Evolutionary conservation across 2,329 filamentous ascomycete genomes (phyloP).

Genomic region (Madurella fahalii): DNA sequence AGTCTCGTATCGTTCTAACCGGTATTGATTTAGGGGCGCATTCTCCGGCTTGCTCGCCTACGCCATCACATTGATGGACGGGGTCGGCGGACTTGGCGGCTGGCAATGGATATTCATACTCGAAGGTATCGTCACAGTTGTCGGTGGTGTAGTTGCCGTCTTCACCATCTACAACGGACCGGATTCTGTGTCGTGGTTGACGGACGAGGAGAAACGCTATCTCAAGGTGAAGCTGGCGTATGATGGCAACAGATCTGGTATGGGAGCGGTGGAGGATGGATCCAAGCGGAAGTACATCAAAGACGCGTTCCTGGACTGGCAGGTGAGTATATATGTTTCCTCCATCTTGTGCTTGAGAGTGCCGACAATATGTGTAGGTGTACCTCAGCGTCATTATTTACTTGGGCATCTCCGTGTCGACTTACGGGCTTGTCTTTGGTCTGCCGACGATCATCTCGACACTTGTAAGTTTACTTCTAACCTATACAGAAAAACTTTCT

Average conservation of each 20-base stretch:
- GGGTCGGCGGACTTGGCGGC: slow-evolving; percentile 51
- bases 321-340: not conserved
- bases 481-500: not conserved
- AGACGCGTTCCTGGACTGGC: slow-evolving; percentile 5
- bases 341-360: too few relatives aligned
- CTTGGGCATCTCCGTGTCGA: slow-evolving; percentile 7
- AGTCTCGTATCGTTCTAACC: not conserved
- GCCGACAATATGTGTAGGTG: not conserved
- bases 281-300: slow-evolving; percentile 23
- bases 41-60: slow-evolving; percentile 72
- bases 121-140: slow-evolving; percentile 65
- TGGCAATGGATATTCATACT: slow-evolving; percentile 67
- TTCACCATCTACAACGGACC: slow-evolving; percentile 69
- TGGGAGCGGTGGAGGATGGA: not conserved
- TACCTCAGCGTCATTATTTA: slow-evolving; percentile 8
- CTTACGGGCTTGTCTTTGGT: slow-evolving; percentile 6
- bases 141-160: slow-evolving; percentile 65
- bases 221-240: slow-evolving; percentile 39
- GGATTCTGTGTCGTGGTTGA: slow-evolving; percentile 45
- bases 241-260: not conserved
- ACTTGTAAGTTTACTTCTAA: not conserved
- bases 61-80: slow-evolving; percentile 66
- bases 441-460: slow-evolving; percentile 9
- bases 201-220: slow-evolving; percentile 64
- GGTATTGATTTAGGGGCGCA: slow-evolving; percentile 58